A percentile compares a stretch with the other conserved stretches of the same genome.
Evolutionary conservation across 805 yeast species (phyloP).

Genomic region (Candida maesae): DNA sequence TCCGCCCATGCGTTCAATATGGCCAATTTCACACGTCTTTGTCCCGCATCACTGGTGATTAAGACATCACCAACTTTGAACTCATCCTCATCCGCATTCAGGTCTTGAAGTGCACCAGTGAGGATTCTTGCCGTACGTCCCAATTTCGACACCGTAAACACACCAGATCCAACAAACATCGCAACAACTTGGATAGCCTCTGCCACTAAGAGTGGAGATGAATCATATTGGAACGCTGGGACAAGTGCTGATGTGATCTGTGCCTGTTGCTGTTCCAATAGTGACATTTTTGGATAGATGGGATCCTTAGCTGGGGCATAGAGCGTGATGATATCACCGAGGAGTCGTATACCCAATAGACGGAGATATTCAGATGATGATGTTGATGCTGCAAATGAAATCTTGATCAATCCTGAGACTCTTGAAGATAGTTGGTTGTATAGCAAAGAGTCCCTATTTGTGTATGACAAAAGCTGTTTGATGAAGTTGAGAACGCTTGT

Average conservation of each 20-base stretch:
- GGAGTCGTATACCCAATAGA: slow-evolving; percentile 58
- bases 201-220: slow-evolving; percentile 69
- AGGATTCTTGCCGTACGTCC: slow-evolving; percentile 61
- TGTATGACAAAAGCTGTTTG: slow-evolving; percentile 38
- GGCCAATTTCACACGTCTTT: slow-evolving; percentile 49
- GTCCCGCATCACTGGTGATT: slow-evolving; percentile 39
- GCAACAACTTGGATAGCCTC: slow-evolving; percentile 78
- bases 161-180: slow-evolving; percentile 61
- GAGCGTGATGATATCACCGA: slow-evolving; percentile 57
- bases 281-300: slow-evolving; percentile 61
- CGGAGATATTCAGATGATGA: slow-evolving; percentile 60
- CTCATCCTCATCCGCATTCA: slow-evolving; percentile 25
- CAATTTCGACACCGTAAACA: slow-evolving; percentile 46
- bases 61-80: slow-evolving; percentile 56
- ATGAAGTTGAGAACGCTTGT: slow-evolving; percentile 41
- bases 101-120: slow-evolving; percentile 61
- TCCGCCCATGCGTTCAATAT: slow-evolving; percentile 74
- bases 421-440: slow-evolving; percentile 39
- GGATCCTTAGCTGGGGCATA: slow-evolving; percentile 68
- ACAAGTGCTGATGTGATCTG: slow-evolving; percentile 86
- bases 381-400: slow-evolving; percentile 80
- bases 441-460: slow-evolving; percentile 37
- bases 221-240: slow-evolving; percentile 76
- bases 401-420: slow-evolving; percentile 64
- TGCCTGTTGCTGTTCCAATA: slow-evolving; percentile 91